These are phyloP conservation scores for Oenanthe javanica DNA, from an alignment of 140 eudicot species.

Conservation along the genomic window DNA sequence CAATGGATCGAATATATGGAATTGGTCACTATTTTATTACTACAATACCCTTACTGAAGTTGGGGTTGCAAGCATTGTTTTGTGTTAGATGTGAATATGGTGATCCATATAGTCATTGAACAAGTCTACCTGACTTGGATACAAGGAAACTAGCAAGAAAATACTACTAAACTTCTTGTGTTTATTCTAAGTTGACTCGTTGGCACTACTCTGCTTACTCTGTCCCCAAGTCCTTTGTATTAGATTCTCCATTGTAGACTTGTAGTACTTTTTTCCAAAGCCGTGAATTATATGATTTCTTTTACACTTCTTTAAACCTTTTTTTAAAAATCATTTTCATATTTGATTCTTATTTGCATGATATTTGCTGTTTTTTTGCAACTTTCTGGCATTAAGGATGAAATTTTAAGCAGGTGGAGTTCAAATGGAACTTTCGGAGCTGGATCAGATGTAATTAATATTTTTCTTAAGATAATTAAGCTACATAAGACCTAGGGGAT, in stretches of 20 bases:
- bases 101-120: background rate
- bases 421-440: too few species aligned
- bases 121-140: background rate
- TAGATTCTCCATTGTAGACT: background rate
- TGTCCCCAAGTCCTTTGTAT: background rate
- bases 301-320: background rate
- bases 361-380: too few species aligned
- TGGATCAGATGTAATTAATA: too few species aligned
- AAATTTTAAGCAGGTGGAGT: too few species aligned
- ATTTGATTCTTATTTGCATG: too few species aligned
- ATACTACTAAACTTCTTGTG: background rate
- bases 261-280: background rate
- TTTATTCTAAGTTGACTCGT: background rate
- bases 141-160: background rate
- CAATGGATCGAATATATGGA: background rate
- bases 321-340: background rate
- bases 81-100: background rate
- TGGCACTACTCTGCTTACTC: background rate
- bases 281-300: background rate
- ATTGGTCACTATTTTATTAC: background rate
- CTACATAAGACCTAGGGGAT: too few species aligned
- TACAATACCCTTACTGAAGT: background rate
- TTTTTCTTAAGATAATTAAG: too few species aligned
- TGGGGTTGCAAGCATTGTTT: background rate
- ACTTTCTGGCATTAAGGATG: too few species aligned